Base-by-base conservation (phyloP, 768 basidiomycete species). In the Suillus variegatus region DNA sequence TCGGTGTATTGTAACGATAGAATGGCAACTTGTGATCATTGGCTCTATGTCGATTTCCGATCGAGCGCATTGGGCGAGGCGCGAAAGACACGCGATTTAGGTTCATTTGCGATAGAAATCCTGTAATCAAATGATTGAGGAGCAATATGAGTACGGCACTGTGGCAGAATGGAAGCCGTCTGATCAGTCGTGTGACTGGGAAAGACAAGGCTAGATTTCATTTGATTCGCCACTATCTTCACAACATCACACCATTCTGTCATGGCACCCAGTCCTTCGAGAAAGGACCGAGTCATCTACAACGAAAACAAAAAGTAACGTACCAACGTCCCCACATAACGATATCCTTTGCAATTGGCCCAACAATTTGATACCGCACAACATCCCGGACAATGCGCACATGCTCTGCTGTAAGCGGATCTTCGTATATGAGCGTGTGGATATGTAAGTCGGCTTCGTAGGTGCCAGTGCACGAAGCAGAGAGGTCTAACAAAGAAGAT, bases 391-490 rank as follows among this genome's bases (percentile, higher is more conserved):
- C 84, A 46, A 91, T 72, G 28, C 87, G 84, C 51, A 99, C 77
- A 72, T 99, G 97, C 67, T 91, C 86, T 1, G 86, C 85, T 0
- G 96, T 98, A 52, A 99, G 82, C 22, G 95, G 95, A 74, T 99
- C 96, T 65, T 92, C 88, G 73, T 93, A 99, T 97, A 99, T 99
- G 69, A 94, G 82, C 4, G 97, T 99, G 97, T 97, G 73, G 96
- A 99, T 44, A 98, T 77, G 72, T 91, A 94, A 8, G 94, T 95
- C 8, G 92, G 92, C 0, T 94, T 97, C 7, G 85, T 82, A 0
- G 95, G 93, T 3, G 92, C 82, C 0, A 97, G 80, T 0, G 94
- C 96, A 25, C 94, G 88, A 66, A 97, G 84, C 4, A 97, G 83
- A 16, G 94, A 91, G 13, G 88, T 90, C 90, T 91, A 67, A 2